phyloP scores from a whole-genome alignment of 2,329 filamentous ascomycete genomes.

The Pseudomassariella vexata region DNA sequence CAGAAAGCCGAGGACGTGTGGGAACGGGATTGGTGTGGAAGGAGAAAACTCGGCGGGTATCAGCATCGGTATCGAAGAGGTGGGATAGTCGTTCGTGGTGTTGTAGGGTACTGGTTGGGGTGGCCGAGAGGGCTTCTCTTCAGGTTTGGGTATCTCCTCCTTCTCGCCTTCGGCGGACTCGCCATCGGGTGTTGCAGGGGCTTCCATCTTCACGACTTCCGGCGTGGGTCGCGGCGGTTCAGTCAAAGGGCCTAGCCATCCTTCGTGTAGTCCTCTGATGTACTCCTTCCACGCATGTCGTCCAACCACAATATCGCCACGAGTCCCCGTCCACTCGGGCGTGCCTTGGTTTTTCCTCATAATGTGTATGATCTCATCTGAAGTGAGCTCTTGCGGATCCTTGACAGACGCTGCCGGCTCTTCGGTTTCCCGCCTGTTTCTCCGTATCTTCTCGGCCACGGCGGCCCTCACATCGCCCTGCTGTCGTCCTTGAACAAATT shows the following conservation, averaged over 20 bases:
- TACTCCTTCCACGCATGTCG: slow-evolving; percentile 98
- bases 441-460: slow-evolving; percentile 79
- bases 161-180: slow-evolving; percentile 25
- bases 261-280: slow-evolving; percentile 85
- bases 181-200: no score
- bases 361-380: slow-evolving; percentile 56
- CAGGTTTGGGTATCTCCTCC: slow-evolving; percentile 30
- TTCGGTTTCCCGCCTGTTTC: slow-evolving; percentile 54
- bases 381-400: slow-evolving; percentile 42
- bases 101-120: slow-evolving; percentile 71
- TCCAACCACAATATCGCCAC: slow-evolving; percentile 84
- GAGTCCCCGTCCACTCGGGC: slow-evolving; percentile 64
- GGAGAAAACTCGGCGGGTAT: slow-evolving; percentile 70
- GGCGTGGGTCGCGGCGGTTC: slow-evolving; percentile 46
- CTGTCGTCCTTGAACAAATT: slow-evolving; percentile 85
- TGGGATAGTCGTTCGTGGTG: slow-evolving; percentile 63
- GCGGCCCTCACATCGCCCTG: slow-evolving; percentile 90
- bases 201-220: slow-evolving; percentile 11
- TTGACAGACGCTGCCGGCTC: slow-evolving; percentile 26
- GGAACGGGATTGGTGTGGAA: slow-evolving; percentile 67
- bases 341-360: slow-evolving; percentile 63
- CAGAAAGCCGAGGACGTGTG: slow-evolving; percentile 86
- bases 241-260: slow-evolving; percentile 84
- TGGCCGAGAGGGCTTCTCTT: slow-evolving; percentile 49
- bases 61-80: slow-evolving; percentile 55